Evolutionary conservation across 208 protist genomes (phyloP).

Genomic region (Trypanosoma platydactyli): DNA sequence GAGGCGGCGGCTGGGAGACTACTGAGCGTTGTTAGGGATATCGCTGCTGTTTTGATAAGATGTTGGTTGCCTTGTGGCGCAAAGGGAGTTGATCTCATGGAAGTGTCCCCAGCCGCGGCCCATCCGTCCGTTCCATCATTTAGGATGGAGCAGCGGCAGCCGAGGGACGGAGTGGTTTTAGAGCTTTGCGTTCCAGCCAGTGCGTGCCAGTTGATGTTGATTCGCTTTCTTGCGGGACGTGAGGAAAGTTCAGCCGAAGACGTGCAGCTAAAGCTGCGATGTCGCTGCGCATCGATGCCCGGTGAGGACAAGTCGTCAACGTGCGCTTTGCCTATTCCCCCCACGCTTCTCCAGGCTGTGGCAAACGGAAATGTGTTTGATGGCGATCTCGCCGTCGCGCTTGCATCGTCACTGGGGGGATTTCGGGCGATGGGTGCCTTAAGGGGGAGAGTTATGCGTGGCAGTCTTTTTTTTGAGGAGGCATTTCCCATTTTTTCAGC

Average conservation of each 20-base stretch:
- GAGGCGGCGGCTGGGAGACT: background rate
- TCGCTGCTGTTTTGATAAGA: background rate
- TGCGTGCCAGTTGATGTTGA: constrained; percentile 51
- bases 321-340: background rate
- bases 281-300: background rate
- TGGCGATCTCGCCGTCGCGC: constrained; percentile 40
- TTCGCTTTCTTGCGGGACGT: constrained; percentile 37
- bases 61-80: constrained; percentile 2
- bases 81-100: constrained; percentile 2
- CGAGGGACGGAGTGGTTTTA: background rate
- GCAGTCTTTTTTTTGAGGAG: constrained; percentile 40
- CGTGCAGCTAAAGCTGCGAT: background rate
- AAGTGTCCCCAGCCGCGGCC: background rate
- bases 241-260: background rate
- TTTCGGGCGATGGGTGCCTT: constrained; percentile 31
- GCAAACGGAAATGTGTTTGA: constrained; percentile 69
- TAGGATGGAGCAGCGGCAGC: background rate
- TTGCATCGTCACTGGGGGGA: constrained; percentile 29
- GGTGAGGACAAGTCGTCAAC: background rate
- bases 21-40: background rate
- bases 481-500: constrained; percentile 65
- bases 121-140: background rate
- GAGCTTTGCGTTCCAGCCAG: constrained; percentile 67
- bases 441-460: constrained; percentile 40
- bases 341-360: constrained; percentile 54